A percentile compares a stretch with the other conserved stretches of the same genome.
phyloP scores from a whole-genome alignment of 768 basidiomycete genomes.

The Hygrocybe coccinea region DNA sequence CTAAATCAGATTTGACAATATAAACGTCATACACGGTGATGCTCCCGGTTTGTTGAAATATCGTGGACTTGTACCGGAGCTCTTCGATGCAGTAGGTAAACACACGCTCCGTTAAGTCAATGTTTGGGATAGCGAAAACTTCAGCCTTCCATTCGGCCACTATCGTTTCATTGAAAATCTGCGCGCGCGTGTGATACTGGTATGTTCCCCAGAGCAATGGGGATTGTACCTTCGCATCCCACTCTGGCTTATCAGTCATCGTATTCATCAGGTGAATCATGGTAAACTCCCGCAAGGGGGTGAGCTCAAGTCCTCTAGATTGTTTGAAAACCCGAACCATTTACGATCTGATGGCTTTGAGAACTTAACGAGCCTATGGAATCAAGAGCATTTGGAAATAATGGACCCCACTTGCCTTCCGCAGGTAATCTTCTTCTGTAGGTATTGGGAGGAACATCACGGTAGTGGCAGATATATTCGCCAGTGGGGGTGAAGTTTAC shows the following conservation, averaged over 20 bases:
- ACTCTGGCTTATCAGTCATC: constrained; percentile 32
- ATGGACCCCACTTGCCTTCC: background rate
- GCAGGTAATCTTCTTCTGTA: background rate
- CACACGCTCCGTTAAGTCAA: constrained; percentile 24
- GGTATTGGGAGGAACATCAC: background rate
- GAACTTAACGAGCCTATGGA: background rate
- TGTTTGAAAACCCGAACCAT: background rate
- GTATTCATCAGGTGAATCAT: constrained; percentile 36
- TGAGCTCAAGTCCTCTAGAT: constrained; percentile 15
- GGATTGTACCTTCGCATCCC: constrained; percentile 27
- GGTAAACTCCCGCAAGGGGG: constrained; percentile 28
- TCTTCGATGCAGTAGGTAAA: constrained; percentile 25
- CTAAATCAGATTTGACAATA: constrained; percentile 32
- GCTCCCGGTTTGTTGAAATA: constrained; percentile 4
- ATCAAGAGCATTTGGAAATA: constrained; percentile 3
- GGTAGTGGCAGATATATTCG: too few species aligned
- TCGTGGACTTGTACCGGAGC: constrained; percentile 21
- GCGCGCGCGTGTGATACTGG: too few species aligned
- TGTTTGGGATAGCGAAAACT: constrained; percentile 4
- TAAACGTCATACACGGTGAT: constrained; percentile 25
- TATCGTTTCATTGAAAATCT: constrained; percentile 23
- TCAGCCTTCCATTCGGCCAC: constrained; percentile 25
- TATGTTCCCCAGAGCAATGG: background rate
- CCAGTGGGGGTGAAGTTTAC: constrained; percentile 16
- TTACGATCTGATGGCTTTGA: background rate